phyloP scores from a whole-genome alignment of 2,329 filamentous ascomycete species.

The Aspergillus costaricaensis region DNA sequence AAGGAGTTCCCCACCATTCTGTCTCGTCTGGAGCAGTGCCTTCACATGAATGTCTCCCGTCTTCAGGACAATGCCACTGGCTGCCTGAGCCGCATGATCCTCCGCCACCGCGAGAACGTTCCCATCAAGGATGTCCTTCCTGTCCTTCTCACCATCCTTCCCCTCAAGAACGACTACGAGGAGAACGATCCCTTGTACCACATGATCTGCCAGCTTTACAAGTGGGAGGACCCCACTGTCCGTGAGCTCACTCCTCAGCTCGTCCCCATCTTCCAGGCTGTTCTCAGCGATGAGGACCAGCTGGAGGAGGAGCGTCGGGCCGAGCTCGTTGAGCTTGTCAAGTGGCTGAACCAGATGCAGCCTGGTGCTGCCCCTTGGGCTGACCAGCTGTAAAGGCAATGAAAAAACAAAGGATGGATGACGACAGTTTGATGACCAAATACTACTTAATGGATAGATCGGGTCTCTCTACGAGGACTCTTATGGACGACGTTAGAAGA shows the following conservation, averaged over 20 bases:
- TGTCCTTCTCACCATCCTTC: slow-evolving; percentile 73
- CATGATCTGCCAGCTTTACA: slow-evolving; percentile 81
- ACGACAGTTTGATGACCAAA: slow-evolving; percentile 25
- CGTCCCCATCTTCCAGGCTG: slow-evolving; percentile 50
- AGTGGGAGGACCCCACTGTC: slow-evolving; percentile 50
- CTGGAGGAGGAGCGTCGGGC: slow-evolving; percentile 51
- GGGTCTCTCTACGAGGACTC: slow-evolving; percentile 26
- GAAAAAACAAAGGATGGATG: background rate
- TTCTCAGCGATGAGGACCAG: slow-evolving; percentile 49
- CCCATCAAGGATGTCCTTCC: slow-evolving; percentile 82
- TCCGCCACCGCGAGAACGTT: slow-evolving; percentile 79
- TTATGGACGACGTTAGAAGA: slow-evolving; percentile 32
- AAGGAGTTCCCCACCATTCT: slow-evolving; percentile 77
- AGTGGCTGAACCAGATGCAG: slow-evolving; percentile 51
- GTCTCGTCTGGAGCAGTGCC: slow-evolving; percentile 79
- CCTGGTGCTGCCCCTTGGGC: slow-evolving; percentile 42
- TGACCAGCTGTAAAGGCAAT: slow-evolving; percentile 37
- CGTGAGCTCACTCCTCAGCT: slow-evolving; percentile 49
- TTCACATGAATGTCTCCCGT: slow-evolving; percentile 74
- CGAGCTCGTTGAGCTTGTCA: slow-evolving; percentile 51
- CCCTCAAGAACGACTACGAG: slow-evolving; percentile 89
- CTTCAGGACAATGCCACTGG: slow-evolving; percentile 92
- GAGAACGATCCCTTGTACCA: slow-evolving; percentile 94
- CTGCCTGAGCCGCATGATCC: slow-evolving; percentile 88
- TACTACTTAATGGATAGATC: slow-evolving; percentile 33